phyloP scores from a whole-genome alignment of 179 eudicot species.

The Spinacia oleracea region DNA sequence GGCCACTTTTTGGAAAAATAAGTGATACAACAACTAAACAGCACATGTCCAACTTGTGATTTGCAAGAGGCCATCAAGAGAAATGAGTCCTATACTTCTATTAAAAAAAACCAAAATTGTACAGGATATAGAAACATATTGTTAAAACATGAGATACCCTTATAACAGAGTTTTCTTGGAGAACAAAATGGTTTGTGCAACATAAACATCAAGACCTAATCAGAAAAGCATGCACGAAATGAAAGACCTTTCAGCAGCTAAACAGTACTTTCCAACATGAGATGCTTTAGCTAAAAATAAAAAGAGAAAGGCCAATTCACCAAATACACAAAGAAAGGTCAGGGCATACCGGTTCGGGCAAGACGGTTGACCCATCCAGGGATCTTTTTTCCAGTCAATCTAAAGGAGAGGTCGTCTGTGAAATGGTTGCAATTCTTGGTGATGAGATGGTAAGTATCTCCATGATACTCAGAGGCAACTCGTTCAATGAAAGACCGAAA shows the following conservation, averaged over 20 bases:
- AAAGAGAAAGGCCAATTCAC: not conserved
- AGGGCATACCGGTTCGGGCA: constrained; percentile 57
- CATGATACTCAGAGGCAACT: constrained; percentile 86
- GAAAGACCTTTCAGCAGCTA: not conserved
- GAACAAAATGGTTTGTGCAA: not conserved
- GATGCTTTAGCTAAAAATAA: not conserved
- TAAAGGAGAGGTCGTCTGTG: constrained; percentile 60
- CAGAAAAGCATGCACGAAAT: not conserved
- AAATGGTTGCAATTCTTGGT: constrained; percentile 81
- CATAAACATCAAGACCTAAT: not conserved
- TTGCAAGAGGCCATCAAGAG: not conserved
- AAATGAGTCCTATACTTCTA: too few species aligned
- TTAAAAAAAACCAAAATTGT: not conserved
- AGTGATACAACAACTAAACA: not conserved
- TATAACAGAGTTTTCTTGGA: not conserved
- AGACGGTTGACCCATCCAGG: constrained; percentile 89
- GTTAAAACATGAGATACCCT: not conserved
- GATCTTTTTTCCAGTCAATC: constrained; percentile 57
- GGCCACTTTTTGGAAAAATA: not conserved
- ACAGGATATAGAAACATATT: not conserved
- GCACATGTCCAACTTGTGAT: not conserved
- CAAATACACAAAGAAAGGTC: constrained; percentile 2
- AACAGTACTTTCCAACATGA: not conserved
- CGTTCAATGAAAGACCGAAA: constrained; percentile 72
- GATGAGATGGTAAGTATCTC: constrained; percentile 90